phyloP scores from a whole-genome alignment of 2,329 filamentous ascomycete genomes.

The Orbilia ellipsospora region DNA sequence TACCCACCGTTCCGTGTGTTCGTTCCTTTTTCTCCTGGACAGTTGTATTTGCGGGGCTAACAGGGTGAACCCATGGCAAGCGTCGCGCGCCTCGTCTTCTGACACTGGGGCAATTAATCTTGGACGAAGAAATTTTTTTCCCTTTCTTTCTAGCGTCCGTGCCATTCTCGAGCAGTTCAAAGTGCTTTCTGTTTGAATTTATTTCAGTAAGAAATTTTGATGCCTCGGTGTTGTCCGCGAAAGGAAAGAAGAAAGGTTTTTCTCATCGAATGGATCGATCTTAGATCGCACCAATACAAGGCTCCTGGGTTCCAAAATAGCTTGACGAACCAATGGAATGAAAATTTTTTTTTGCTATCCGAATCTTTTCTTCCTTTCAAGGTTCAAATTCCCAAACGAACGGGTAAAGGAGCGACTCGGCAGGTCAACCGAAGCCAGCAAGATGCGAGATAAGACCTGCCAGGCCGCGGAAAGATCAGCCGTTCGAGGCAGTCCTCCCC shows the following conservation, averaged over 20 bases:
- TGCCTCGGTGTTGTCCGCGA: conserved; percentile 33
- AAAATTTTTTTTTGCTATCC: conserved; percentile 27
- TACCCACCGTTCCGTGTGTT: conserved; percentile 34
- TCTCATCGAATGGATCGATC: conserved; percentile 14
- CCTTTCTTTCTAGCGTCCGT: conserved; percentile 34
- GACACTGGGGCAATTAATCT: conserved; percentile 30
- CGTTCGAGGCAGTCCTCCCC: conserved; percentile 47
- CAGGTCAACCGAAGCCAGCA: conserved; percentile 44
- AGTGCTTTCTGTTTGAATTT: conserved; percentile 26
- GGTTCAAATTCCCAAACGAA: conserved; percentile 40
- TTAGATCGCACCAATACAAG: conserved; percentile 20
- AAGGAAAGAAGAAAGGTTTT: conserved; percentile 16
- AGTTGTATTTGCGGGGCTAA: conserved; percentile 55
- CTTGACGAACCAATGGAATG: conserved; percentile 20
- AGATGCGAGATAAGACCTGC: conserved; percentile 52
- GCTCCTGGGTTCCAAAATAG: conserved; percentile 15
- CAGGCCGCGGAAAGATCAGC: conserved; percentile 51
- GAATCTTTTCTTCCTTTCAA: conserved; percentile 20
- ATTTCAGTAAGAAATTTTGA: neutral
- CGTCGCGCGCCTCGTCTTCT: conserved; percentile 46
- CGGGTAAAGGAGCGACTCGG: conserved; percentile 46
- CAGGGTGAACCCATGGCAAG: conserved; percentile 54
- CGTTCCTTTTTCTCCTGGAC: conserved; percentile 39
- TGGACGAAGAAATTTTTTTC: conserved; percentile 32
- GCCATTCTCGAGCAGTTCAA: neutral